Base-by-base conservation (phyloP, 1,284 basidiomycete species). In the Pisolithus thermaeus region DNA sequence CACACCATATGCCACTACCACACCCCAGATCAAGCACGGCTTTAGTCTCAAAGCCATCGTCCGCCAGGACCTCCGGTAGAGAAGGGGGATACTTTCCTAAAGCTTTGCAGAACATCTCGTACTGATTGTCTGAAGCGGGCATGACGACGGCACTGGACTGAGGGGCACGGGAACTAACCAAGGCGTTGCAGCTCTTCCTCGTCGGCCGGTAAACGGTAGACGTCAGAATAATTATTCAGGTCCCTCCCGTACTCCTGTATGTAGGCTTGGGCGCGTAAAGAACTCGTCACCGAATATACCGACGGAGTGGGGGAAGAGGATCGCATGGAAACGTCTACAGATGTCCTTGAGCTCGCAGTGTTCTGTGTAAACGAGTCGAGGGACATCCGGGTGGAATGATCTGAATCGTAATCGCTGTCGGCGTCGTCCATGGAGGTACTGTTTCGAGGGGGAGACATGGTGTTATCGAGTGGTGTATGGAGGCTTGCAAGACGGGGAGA, bases 131-230 rank as follows among this genome's bases (percentile, higher is more conserved):
- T 88, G 61, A 39, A 50, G 25, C 18, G 41, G 22, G 41, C 3
- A 44, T 66, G 48, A 67, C 57, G 42, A n/a, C 43, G 39, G 43
- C 43, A 22, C 52, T 7, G 41, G 37, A 28, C 28, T 40, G 16
- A n/a, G 38, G 12, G 40, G 12, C 22, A 27, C 44, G 39, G 18
- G 50, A 44, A 68, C 78, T 47, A 57, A 87, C 87, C 75, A 32
- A 89, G 74, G 50, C 87, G 77, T 27, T 80, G 73, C 25, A 84
- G 67, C 60, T 90, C 87, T 58, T 87, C 84, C 7, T 83, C 81
- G 58, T 90, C 88, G 23, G 84, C 87, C 12, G 87, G 84, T 20
- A 90, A 70, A 35, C 76, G 77, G 63, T 90, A 90, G 4, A 89
- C 76, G 45, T 90, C 84, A 1, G 87, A 89, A 56, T 86, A 85